These are phyloP conservation scores for Rhododendron ferrugineum DNA, from an alignment of 148 eudicot species.

Conservation along the genomic window DNA sequence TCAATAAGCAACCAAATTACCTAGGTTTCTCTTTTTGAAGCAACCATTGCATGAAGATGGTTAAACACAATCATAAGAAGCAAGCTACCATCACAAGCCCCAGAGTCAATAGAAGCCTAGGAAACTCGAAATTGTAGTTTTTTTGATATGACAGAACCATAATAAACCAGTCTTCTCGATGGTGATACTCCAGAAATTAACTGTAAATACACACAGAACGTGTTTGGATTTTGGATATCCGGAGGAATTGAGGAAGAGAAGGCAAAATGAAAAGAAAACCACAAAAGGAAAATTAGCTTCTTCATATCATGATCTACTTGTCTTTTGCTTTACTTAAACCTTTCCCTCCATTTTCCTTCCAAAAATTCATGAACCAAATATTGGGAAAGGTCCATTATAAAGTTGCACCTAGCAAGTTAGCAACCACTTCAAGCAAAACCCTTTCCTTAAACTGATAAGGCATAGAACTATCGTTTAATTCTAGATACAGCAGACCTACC, in stretches of 20 bases:
- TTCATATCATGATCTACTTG: neutral
- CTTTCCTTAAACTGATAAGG: neutral
- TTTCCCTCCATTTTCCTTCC: neutral
- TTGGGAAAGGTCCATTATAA: neutral
- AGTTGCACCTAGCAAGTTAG: neutral
- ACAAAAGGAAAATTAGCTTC: neutral
- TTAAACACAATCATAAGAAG: neutral
- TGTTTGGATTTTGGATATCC: neutral
- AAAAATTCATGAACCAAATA: neutral
- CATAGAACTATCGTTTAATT: neutral
- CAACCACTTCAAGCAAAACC: neutral
- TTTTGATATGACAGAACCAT: neutral
- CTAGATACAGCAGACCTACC: neutral
- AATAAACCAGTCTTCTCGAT: neutral
- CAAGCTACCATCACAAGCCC: constrained; percentile 3
- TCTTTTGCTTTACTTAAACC: neutral
- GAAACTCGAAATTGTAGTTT: neutral
- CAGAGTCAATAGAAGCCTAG: neutral
- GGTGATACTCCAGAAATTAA: neutral
- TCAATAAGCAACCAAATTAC: neutral
- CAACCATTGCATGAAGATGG: neutral
- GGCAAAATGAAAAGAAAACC: neutral
- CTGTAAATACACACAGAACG: neutral
- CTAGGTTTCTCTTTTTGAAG: neutral
- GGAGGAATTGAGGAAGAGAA: neutral